Conservation (phyloP, 768 basidiomycete species). For the Termitomyces sp. region DNA sequence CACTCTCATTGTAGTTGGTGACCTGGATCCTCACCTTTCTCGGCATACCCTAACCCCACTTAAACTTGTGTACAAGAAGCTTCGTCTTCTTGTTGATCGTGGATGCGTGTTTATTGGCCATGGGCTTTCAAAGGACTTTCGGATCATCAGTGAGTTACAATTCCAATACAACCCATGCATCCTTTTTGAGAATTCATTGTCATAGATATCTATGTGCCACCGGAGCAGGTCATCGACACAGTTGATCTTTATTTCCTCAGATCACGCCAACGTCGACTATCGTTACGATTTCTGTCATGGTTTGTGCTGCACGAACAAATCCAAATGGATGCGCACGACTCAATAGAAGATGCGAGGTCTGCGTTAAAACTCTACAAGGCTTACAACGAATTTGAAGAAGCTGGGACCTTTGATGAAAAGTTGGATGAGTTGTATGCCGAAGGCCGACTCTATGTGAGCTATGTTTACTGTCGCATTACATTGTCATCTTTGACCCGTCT, state of each 20-base stretch:
- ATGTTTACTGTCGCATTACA: not conserved
- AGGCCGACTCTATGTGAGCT: conserved; percentile 68
- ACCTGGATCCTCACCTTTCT: conserved; percentile 83
- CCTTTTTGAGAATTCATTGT: not conserved
- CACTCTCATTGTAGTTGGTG: conserved; percentile 64
- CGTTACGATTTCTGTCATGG: conserved; percentile 92
- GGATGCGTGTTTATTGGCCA: conserved; percentile 98
- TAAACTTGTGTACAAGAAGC: conserved; percentile 98
- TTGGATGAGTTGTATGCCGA: conserved; percentile 83
- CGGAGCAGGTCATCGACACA: conserved; percentile 94
- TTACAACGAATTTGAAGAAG: conserved; percentile 72
- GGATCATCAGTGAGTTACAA: conserved; percentile 84
- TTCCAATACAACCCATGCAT: not conserved
- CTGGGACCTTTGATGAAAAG: conserved; percentile 80
- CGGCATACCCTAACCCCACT: conserved; percentile 89
- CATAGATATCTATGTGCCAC: conserved; percentile 92
- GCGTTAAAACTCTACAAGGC: conserved; percentile 85
- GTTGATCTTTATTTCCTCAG: conserved; percentile 93
- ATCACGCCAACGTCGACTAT: conserved; percentile 81
- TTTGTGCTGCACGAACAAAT: conserved; percentile 90
- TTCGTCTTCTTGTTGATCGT: conserved; percentile 87
- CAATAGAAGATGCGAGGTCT: conserved; percentile 94
- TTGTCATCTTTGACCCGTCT: not conserved
- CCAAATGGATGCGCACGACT: conserved; percentile 93
- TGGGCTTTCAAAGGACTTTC: conserved; percentile 95